Evolutionary conservation across 768 basidiomycete species (phyloP), one percentile per base, ranked within the genome.

Genomic region (Leccinum fibrillosum): DNA sequence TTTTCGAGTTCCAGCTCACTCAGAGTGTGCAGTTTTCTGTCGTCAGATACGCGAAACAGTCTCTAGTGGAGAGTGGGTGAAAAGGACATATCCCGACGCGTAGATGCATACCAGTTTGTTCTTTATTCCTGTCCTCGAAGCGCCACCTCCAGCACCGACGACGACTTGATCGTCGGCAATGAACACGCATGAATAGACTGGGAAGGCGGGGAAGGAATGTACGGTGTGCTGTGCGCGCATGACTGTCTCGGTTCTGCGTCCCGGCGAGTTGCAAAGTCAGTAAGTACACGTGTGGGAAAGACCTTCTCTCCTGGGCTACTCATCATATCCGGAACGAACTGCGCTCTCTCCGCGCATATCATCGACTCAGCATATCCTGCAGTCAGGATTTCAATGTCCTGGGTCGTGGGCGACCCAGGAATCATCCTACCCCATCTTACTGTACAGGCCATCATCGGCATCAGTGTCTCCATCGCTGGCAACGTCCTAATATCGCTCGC

Each of bases 401-500:
- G 55, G 69, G 49, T 54, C 37, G 15, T 39, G 47, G 62, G 62
- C 25, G 55, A 56, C 51, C 64, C 66, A 10, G 62, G 59, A 62
- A 75, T 81, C 57, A 76, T 76, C 66, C 75, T 85, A 21, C 86
- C 86, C 28, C 75, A 78, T 64, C 70, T 90, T 53, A 82, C 79
- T 17, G 75, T 78, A 13, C 74, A 79, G 53, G 82, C 85, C 5
- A 71, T 81, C 65, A 85, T 92, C 55, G 95, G 95, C 15, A 95
- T 98, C 35, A 78, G 80, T 5, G 85, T 94, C 35, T 89, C 94
- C 4, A 82, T 96, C 55, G 77, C 80, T 8, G 94, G 94, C 32
- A 96, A 96, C 68, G 74, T 94, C 11, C 82, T 97, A 60, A 94
- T 98, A 61, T 91, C 90, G 10, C 80, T 95, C 23, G 95, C 93